Percentiles rank a stretch among this genome's conserved stretches.
These are phyloP conservation scores for Russula brevipes DNA, from an alignment of 768 basidiomycete genomes.

Conservation along the genomic window DNA sequence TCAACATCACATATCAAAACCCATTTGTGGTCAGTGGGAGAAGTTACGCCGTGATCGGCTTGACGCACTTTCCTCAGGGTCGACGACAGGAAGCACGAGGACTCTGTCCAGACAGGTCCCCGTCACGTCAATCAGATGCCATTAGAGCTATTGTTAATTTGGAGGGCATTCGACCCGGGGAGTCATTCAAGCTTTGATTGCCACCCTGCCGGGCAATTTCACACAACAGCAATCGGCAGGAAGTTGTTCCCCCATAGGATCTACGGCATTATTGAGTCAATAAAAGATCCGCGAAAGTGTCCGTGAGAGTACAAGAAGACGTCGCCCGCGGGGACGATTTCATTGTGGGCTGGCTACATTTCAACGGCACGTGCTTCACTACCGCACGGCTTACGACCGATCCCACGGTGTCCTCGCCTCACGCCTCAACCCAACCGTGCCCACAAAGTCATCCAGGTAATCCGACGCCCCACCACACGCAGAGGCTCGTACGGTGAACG, in stretches of 20 bases:
- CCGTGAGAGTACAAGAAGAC: too few relatives aligned
- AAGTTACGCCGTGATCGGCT: not conserved
- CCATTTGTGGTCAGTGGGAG: not conserved
- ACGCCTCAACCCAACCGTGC: not conserved
- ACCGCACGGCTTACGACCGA: not conserved
- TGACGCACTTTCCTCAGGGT: not conserved
- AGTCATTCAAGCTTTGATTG: too few relatives aligned
- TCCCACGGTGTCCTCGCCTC: not conserved
- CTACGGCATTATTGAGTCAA: too few relatives aligned
- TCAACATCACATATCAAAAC: constrained; percentile 15
- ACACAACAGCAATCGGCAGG: too few relatives aligned
- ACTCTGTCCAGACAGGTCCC: not conserved
- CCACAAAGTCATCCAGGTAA: constrained; percentile 18
- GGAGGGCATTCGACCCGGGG: too few relatives aligned
- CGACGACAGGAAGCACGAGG: not conserved
- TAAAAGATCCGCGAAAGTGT: too few relatives aligned
- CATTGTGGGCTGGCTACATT: too few relatives aligned
- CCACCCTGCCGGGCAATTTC: too few relatives aligned
- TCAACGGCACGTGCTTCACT: too few relatives aligned
- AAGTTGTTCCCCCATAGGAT: too few relatives aligned
- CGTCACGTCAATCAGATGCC: not conserved
- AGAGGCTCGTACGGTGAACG: constrained; percentile 49
- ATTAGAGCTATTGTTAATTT: too few relatives aligned
- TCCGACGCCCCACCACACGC: constrained; percentile 39
- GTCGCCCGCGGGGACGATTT: too few relatives aligned